Evolutionary conservation across 129 eudicot species (phyloP).

Genomic region (Ambrosia artemisiifolia): DNA sequence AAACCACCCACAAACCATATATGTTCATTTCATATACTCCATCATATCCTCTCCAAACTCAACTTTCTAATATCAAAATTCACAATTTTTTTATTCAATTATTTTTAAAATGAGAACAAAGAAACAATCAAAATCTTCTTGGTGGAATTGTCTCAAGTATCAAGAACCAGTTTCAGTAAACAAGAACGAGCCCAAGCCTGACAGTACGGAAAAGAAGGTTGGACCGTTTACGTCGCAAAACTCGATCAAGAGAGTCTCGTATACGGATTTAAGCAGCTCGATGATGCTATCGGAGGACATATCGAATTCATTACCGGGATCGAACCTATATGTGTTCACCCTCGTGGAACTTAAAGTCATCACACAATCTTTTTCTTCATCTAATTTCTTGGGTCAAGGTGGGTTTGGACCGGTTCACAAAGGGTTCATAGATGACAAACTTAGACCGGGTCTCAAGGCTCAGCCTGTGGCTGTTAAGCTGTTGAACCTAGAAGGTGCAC

Average conservation of each 20-base stretch:
- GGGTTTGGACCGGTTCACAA: conserved; percentile 95
- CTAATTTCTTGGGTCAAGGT: conserved; percentile 78
- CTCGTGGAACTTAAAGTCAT: conserved; percentile 69
- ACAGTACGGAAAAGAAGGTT: conserved; percentile 15
- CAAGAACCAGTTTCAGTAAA: not conserved
- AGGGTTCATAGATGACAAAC: conserved; percentile 82
- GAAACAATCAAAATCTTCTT: conserved; percentile 43
- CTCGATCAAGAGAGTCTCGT: conserved; percentile 43
- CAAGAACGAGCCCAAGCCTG: not conserved
- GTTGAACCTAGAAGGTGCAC: conserved; percentile 70
- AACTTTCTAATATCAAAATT: conserved; percentile 6
- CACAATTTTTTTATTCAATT: conserved; percentile 23
- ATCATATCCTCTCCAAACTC: conserved; percentile 8
- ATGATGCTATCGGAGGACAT: conserved; percentile 54
- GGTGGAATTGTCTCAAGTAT: conserved; percentile 37
- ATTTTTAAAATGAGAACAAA: conserved; percentile 40
- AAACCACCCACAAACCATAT: conserved; percentile 24
- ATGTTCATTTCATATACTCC: conserved; percentile 17
- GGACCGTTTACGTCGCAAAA: conserved; percentile 12
- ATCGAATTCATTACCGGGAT: conserved; percentile 69
- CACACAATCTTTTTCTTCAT: conserved; percentile 64
- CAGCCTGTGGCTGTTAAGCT: conserved; percentile 92
- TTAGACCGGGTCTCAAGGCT: conserved; percentile 74
- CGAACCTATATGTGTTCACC: conserved; percentile 59
- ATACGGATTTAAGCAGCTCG: conserved; percentile 45